Evolutionary conservation across 495 filamentous ascomycete genomes (phyloP).

Genomic region (Neurospora pannonica): DNA sequence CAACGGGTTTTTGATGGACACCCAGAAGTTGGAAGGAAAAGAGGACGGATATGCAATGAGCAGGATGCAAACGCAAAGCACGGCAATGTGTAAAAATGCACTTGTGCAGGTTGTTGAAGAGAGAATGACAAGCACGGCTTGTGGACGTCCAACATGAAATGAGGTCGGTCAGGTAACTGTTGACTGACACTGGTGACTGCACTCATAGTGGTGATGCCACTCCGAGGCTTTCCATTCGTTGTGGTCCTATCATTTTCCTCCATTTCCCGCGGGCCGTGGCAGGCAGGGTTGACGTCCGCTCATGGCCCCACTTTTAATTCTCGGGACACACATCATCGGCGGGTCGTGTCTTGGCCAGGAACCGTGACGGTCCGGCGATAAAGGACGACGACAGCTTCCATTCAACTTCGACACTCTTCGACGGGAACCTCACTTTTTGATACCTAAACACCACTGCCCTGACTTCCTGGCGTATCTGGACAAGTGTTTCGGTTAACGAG

Average conservation of each 20-base stretch:
- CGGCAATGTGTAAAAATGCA: not conserved
- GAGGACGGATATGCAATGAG: not conserved
- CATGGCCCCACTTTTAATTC: not conserved
- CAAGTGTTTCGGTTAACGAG: not conserved
- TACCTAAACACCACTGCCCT: not conserved
- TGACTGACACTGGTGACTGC: not conserved
- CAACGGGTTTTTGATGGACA: not conserved
- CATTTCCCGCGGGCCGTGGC: not conserved
- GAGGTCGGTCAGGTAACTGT: not conserved
- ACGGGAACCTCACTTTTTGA: not conserved
- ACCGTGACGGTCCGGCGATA: not conserved
- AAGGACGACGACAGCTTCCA: not conserved
- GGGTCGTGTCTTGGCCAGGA: not conserved
- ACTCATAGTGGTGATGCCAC: not conserved
- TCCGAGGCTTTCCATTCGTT: not conserved
- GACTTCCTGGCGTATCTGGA: not conserved
- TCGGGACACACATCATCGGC: not conserved
- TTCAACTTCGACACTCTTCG: not conserved
- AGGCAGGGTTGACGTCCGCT: not conserved
- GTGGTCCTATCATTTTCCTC: not conserved
- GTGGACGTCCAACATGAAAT: not conserved
- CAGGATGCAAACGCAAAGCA: not conserved
- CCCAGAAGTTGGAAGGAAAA: not conserved
- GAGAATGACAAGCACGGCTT: not conserved
- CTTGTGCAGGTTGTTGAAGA: not conserved